Percentiles rank a stretch among this genome's conserved stretches.
phyloP scores from a whole-genome alignment of 257 asterid species.

The Solanum neorickii region DNA sequence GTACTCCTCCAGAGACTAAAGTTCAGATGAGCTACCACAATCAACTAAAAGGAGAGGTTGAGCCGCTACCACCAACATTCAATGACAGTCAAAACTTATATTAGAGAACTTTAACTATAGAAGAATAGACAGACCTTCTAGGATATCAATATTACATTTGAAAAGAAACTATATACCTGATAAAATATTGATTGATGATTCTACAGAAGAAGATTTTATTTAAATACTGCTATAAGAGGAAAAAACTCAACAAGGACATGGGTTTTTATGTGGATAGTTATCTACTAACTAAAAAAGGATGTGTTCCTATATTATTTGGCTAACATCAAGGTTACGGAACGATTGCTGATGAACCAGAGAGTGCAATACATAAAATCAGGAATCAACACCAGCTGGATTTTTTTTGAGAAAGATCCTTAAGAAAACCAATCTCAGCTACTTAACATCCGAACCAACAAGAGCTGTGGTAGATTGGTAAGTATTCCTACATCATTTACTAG shows the following conservation, averaged over 20 bases:
- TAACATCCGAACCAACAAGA: not conserved
- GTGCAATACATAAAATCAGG: not conserved
- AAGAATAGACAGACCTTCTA: not conserved
- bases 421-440: not conserved
- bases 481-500: not conserved
- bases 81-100: not conserved
- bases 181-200: not conserved
- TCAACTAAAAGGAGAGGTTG: not conserved
- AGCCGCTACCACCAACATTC: not conserved
- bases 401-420: not conserved
- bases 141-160: not conserved
- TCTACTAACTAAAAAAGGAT: not conserved
- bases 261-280: not conserved
- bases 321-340: not conserved
- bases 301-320: not conserved
- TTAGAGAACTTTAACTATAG: not conserved
- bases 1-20: not conserved
- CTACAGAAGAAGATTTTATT: not conserved
- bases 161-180: not conserved
- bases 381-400: not conserved
- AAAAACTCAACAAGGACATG: not conserved
- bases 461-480: not conserved
- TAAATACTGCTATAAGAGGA: not conserved
- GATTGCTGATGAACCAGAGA: not conserved
- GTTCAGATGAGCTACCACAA: not conserved